phyloP scores from a whole-genome alignment of 441 rosid genomes.

The Hura crepitans region DNA sequence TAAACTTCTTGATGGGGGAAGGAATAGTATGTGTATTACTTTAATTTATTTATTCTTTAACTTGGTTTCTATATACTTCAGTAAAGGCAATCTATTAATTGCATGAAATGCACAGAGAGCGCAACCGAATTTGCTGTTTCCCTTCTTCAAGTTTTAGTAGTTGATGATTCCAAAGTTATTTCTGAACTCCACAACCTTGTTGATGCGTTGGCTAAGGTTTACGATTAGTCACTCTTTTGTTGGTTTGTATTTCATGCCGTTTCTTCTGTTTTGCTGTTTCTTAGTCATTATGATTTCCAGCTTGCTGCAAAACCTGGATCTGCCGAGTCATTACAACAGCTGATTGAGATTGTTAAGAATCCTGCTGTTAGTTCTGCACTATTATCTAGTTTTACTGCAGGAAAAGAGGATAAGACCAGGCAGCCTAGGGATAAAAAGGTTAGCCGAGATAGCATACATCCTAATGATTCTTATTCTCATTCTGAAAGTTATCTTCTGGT shows the following conservation, averaged over 20 bases:
- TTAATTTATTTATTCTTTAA: slow-evolving; percentile 13
- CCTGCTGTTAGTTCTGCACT: slow-evolving; percentile 47
- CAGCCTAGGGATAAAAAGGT: slow-evolving; percentile 77
- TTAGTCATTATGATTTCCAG: slow-evolving; percentile 40
- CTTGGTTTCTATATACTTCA: neutral
- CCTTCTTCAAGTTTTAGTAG: slow-evolving; percentile 74
- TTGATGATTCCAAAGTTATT: slow-evolving; percentile 78
- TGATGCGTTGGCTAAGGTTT: slow-evolving; percentile 90
- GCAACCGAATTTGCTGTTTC: slow-evolving; percentile 90
- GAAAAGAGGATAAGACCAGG: slow-evolving; percentile 66
- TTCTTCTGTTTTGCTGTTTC: slow-evolving; percentile 5
- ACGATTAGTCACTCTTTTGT: slow-evolving; percentile 15
- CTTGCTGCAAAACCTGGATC: slow-evolving; percentile 82
- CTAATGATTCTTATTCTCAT: neutral
- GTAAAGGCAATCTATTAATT: slow-evolving; percentile 29
- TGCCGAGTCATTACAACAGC: slow-evolving; percentile 68
- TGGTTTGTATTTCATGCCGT: neutral
- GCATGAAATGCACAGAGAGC: slow-evolving; percentile 53
- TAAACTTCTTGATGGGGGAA: slow-evolving; percentile 93
- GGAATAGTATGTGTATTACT: slow-evolving; percentile 61
- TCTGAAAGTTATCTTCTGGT: slow-evolving; percentile 25
- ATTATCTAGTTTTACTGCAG: slow-evolving; percentile 40
- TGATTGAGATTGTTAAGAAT: slow-evolving; percentile 75
- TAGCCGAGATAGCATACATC: slow-evolving; percentile 9
- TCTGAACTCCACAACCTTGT: slow-evolving; percentile 95